Percentiles rank a stretch among this genome's conserved stretches.
Evolutionary conservation across 345 rosid genomes (phyloP).

Genomic region (Sonneratia alba): DNA sequence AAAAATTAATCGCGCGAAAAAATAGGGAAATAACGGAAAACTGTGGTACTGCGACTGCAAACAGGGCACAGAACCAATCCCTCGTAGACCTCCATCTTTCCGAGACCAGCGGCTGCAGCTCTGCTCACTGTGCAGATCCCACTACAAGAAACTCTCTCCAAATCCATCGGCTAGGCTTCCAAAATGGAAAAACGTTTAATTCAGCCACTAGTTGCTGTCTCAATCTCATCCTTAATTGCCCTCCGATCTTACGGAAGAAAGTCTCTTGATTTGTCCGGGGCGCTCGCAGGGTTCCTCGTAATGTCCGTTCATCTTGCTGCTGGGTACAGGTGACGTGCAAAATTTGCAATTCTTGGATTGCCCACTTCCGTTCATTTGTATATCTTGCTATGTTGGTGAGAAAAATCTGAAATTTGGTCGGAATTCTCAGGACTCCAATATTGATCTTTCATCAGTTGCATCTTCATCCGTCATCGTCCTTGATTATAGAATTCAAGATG

Average conservation of each 20-base stretch:
- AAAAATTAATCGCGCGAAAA: too few species aligned
- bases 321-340: constrained; percentile 43
- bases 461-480: neutral
- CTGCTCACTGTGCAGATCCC: neutral
- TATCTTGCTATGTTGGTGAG: neutral
- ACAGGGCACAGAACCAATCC: neutral
- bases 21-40: too few species aligned
- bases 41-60: too few species aligned
- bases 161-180: neutral
- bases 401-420: neutral
- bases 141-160: neutral
- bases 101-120: neutral
- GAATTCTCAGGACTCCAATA: neutral
- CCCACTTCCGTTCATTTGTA: neutral
- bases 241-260: constrained; percentile 58
- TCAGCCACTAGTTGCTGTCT: constrained; percentile 38
- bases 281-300: constrained; percentile 65
- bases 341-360: neutral
- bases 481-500: neutral
- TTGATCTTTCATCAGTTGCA: neutral
- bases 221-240: constrained; percentile 48
- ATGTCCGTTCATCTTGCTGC: constrained; percentile 61
- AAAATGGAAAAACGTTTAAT: constrained; percentile 5
- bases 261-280: constrained; percentile 81
- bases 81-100: neutral